Evolutionary conservation across 2,329 filamentous ascomycete species (phyloP), one percentile per base, ranked within the genome.

Genomic region (Pestalotiopsis sp.): DNA sequence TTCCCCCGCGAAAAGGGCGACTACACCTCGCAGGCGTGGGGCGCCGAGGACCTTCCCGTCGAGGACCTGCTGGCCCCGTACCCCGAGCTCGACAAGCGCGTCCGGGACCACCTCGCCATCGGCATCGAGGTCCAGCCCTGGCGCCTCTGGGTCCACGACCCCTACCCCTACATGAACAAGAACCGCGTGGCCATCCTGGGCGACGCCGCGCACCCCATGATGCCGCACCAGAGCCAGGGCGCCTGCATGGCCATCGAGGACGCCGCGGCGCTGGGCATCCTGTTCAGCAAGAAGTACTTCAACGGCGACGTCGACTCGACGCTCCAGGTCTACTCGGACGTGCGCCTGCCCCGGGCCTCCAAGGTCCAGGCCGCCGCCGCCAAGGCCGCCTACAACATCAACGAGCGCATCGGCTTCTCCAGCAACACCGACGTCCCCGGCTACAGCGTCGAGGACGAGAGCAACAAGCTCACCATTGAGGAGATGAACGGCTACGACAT

Each of bases 201-300:
- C 3, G 91, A 93, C 74, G 90, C 91, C 9, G 90, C 84, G 2
- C 90, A 92, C 73, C 90, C 90, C 2, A 91, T 91, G 88, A 88
- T 92, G 86, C 89, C 90, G 1, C 85, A 92, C 74, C 90, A 92
- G 75, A 90, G 87, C 68, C 90, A 93, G 76, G 90, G 90, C 3
- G 90, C 90, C 0, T 91, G 89, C 72, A 90, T 90, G 88, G 89
- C 90, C 0, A 90, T 91, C 59, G 90, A 92, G 75, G 90, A 92
- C 69, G 88, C 88, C 0, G 90, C 87, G 0, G 88, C 88, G 0
- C 76, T 92, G 0, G 90, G 90, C 0, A 87, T 91, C 17, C 68
- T 92, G 0, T 91, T 92, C 75, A 84, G 79, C 76, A 56, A 68
- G 63, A 59, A 65, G 31, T 66, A 70, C 70, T 86, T 87, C 69